Percentiles rank a stretch among this genome's conserved stretches.
Evolutionary conservation across 2,329 filamentous ascomycete genomes (phyloP).

Genomic region (Fusarium mundagurra): DNA sequence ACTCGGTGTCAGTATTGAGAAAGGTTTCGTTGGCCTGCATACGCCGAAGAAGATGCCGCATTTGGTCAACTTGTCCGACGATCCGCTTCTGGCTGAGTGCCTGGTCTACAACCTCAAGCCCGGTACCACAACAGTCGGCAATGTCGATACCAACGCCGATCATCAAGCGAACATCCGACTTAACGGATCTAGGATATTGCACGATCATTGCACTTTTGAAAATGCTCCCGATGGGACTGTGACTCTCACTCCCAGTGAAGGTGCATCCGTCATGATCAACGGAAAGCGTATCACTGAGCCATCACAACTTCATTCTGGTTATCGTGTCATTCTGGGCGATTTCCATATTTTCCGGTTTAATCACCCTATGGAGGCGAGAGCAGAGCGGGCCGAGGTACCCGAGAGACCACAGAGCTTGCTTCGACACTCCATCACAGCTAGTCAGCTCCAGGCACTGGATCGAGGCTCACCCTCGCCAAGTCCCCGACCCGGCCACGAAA

Average conservation of each 20-base stretch:
- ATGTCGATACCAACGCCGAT: slow-evolving; percentile 83
- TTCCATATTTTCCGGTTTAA: slow-evolving; percentile 99
- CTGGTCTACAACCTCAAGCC: slow-evolving; percentile 98
- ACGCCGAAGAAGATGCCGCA: slow-evolving; percentile 99
- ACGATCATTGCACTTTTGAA: slow-evolving; percentile 93
- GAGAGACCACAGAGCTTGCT: slow-evolving; percentile 75
- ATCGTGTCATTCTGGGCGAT: slow-evolving; percentile 93
- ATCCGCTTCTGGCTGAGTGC: slow-evolving; percentile 93
- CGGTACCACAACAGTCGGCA: slow-evolving; percentile 91
- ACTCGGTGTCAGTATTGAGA: slow-evolving; percentile 97
- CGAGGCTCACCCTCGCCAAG: slow-evolving; percentile 68
- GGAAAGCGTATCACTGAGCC: slow-evolving; percentile 88
- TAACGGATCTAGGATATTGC: slow-evolving; percentile 91
- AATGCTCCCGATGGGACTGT: slow-evolving; percentile 88
- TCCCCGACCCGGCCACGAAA: slow-evolving; percentile 75
- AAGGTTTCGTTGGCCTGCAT: slow-evolving; percentile 93
- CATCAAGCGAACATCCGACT: slow-evolving; percentile 87
- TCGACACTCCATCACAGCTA: slow-evolving; percentile 80
- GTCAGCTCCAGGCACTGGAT: slow-evolving; percentile 68
- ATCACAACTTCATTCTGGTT: slow-evolving; percentile 87
- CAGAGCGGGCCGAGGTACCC: slow-evolving; percentile 81
- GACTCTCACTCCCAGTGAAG: slow-evolving; percentile 87
- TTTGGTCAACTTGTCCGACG: slow-evolving; percentile 96
- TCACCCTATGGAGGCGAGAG: slow-evolving; percentile 93
- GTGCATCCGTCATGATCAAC: slow-evolving; percentile 98